Evolutionary conservation across 2,329 filamentous ascomycete genomes (phyloP), one percentile per base, ranked within the genome.

Genomic region (Fusarium papillatum): DNA sequence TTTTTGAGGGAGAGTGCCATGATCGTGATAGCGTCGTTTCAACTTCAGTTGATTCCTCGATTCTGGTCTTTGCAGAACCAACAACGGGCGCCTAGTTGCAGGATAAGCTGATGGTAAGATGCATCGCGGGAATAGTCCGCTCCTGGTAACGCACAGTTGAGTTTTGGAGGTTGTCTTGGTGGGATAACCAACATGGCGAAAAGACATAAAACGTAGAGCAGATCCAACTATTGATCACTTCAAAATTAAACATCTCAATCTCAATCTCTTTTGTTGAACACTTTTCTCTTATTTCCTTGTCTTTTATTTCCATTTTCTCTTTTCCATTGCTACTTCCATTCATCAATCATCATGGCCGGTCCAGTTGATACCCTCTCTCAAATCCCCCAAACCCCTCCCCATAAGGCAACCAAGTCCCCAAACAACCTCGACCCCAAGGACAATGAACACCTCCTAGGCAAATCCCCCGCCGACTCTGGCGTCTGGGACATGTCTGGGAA

Each of bases 21-120:
- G 5, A n/a, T 55, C 17, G 50, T 31, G 26, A 55, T 55, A 31
- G 50, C 26, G 26, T 31, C 50, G 50, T 55, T 55, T 55, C 50
- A 55, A 55, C 17, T 55, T 55, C 26, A 55, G 50, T 55, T 55
- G 50, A 3, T 55, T 55, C 50, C 50, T 26, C 50, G 26, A 55
- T 55, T 31, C 17, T 19, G 26, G 13, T 31, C 11, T 26, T 6
- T 17, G 31, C 11, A 53, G 61, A 53, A 64, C 46, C 62, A 38
- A 34, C 19, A n/a, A 26, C 31, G 29, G 73, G 73, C 73, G 73
- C 73, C 13, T 76, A 75, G 26, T 60, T 71, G 73, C 70, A 71
- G 69, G 36, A 39, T 6, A 16, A 67, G 39, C 19, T 29, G 60
- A 22, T 17, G 17, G 17, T 5, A 24, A 17, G 24, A 43, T 57